These are phyloP conservation scores for Gryganskiella cystojenkinii DNA, from an alignment of 192 early-diverging fungal genomes.

Conservation along the genomic window DNA sequence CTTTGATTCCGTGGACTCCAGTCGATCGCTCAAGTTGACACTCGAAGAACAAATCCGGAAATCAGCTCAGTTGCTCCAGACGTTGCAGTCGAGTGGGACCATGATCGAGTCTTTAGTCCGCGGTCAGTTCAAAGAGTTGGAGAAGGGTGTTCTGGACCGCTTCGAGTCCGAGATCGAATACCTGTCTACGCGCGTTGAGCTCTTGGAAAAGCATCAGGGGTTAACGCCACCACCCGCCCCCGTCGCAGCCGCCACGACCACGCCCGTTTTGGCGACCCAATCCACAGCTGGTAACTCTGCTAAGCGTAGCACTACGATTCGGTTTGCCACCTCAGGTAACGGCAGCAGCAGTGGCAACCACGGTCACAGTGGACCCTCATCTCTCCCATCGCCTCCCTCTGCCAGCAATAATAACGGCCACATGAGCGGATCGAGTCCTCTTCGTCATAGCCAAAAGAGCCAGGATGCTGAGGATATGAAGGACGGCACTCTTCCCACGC, in stretches of 20 bases:
- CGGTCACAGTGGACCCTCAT: slow-evolving; percentile 10
- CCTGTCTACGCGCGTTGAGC: slow-evolving; percentile 21
- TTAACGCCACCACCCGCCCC: slow-evolving; percentile 31
- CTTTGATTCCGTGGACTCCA: slow-evolving; percentile 69
- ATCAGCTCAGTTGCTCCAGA: slow-evolving; percentile 75
- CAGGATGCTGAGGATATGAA: slow-evolving; percentile 7
- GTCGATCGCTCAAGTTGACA: slow-evolving; percentile 64
- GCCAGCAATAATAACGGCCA: not conserved
- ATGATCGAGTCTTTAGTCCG: slow-evolving; percentile 86
- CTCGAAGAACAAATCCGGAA: slow-evolving; percentile 83
- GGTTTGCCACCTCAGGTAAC: not conserved
- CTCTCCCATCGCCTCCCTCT: slow-evolving; percentile 10
- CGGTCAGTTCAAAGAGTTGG: slow-evolving; percentile 79
- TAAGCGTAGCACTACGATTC: not conserved
- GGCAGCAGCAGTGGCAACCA: slow-evolving; percentile 23
- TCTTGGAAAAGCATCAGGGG: slow-evolving; percentile 41
- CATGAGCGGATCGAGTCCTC: not conserved
- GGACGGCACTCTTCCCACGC: slow-evolving; percentile 45
- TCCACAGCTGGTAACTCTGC: not conserved
- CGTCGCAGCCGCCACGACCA: not conserved
- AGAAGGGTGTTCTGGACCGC: slow-evolving; percentile 65
- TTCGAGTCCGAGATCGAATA: slow-evolving; percentile 57
- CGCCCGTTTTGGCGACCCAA: not conserved
- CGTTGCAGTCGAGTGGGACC: slow-evolving; percentile 72
- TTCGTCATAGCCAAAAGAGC: not conserved